Percentiles rank a stretch among this genome's conserved stretches.
phyloP scores from a whole-genome alignment of 108 stramenopile genomes.

The Cyclotella cryptica region DNA sequence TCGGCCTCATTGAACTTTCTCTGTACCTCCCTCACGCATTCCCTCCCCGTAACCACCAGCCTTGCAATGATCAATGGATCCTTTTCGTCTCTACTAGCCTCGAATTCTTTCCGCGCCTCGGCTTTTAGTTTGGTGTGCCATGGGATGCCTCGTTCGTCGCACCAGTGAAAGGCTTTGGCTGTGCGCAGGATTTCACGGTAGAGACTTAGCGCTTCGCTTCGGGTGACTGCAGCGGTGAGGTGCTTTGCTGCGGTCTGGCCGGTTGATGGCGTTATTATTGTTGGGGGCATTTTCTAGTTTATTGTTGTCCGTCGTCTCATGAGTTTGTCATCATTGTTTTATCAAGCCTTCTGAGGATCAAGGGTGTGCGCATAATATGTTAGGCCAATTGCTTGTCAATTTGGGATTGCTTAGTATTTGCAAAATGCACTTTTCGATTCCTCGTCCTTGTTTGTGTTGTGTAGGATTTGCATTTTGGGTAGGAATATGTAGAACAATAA shows the following conservation, averaged over 20 bases:
- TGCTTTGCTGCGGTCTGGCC: slow-evolving; percentile 54
- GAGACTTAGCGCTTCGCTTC: slow-evolving; percentile 72
- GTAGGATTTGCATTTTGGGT: too few species aligned
- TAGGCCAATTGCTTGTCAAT: too few species aligned
- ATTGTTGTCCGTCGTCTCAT: too few species aligned
- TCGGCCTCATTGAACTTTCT: slow-evolving; percentile 90
- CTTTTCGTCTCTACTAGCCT: slow-evolving; percentile 77
- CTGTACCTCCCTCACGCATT: slow-evolving; percentile 92
- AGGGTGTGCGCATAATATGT: too few species aligned
- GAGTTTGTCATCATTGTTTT: too few species aligned
- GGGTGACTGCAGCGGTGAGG: slow-evolving; percentile 47
- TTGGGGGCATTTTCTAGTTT: slow-evolving; percentile 43
- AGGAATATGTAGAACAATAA: too few species aligned
- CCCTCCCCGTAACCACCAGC: slow-evolving; percentile 92
- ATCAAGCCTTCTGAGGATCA: too few species aligned
- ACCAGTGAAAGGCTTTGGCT: slow-evolving; percentile 91
- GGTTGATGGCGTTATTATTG: slow-evolving; percentile 45
- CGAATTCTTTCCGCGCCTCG: slow-evolving; percentile 92
- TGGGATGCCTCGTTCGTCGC: slow-evolving; percentile 75
- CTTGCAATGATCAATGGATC: slow-evolving; percentile 92
- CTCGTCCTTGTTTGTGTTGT: too few species aligned
- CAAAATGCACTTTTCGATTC: too few species aligned
- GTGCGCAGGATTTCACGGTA: slow-evolving; percentile 92
- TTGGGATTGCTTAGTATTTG: too few species aligned
- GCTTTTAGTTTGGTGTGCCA: slow-evolving; percentile 79